phyloP scores from a whole-genome alignment of 2,329 filamentous ascomycete species.

The Chaetomium globosum region DNA sequence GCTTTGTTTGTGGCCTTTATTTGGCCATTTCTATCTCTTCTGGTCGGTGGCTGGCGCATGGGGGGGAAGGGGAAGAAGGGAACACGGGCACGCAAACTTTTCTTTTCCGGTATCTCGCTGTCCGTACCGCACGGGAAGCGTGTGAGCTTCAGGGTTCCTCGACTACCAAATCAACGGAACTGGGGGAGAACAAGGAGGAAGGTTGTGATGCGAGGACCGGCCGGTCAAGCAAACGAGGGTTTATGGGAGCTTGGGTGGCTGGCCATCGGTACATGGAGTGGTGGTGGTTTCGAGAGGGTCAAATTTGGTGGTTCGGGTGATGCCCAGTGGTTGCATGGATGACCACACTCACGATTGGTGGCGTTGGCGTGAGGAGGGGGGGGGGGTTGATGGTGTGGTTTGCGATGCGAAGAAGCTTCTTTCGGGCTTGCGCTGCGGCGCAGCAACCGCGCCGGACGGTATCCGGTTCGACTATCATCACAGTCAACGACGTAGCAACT shows the following conservation, averaged over 20 bases:
- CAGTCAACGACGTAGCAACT: no score
- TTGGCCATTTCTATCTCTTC: conserved; percentile 1
- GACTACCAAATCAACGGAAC: not conserved
- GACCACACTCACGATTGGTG: not conserved
- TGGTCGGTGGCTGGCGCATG: conserved; percentile 24
- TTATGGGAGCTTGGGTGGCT: not conserved
- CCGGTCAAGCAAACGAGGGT: not conserved
- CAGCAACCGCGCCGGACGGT: not conserved
- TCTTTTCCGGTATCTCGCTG: conserved; percentile 17
- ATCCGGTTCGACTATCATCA: not conserved
- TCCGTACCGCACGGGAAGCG: not conserved
- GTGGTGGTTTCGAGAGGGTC: not conserved
- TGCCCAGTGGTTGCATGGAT: conserved; percentile 5
- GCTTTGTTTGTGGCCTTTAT: conserved; percentile 5
- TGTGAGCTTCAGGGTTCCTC: not conserved
- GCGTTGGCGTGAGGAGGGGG: not conserved
- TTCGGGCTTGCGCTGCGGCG: not conserved
- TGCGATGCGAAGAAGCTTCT: not conserved
- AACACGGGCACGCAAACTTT: conserved; percentile 10
- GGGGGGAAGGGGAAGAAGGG: conserved; percentile 24
- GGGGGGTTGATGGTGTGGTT: not conserved
- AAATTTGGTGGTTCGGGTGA: conserved; percentile 1
- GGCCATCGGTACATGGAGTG: not conserved
- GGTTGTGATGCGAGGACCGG: not conserved
- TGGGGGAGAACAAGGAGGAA: not conserved